Conservation (phyloP, 73 alveolate genomes). For the Strombidium stylifer region DNA sequence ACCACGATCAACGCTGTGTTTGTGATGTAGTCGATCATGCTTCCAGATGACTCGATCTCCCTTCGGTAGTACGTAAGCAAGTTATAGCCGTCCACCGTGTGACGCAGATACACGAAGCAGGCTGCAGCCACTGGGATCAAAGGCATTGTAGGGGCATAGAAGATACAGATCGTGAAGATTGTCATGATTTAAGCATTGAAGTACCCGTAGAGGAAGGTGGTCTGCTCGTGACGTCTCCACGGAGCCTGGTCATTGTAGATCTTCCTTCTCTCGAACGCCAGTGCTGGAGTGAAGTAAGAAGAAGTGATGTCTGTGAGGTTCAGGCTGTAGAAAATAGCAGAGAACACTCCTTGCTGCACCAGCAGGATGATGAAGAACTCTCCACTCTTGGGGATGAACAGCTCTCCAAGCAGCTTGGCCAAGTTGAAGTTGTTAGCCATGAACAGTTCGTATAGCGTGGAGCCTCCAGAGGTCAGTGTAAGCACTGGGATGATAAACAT, state of each 20-base stretch:
- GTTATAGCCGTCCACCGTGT: conserved; percentile 83
- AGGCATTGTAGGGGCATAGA: conserved; percentile 86
- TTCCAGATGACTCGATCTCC: conserved; percentile 70
- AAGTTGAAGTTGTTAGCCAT: conserved; percentile 62
- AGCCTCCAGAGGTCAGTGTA: conserved; percentile 67
- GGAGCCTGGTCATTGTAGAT: conserved; percentile 76
- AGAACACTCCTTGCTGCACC: conserved; percentile 79
- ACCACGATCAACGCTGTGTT: conserved; percentile 34
- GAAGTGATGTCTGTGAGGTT: conserved; percentile 83
- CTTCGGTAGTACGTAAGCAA: conserved; percentile 74
- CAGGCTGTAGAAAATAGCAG: conserved; percentile 72
- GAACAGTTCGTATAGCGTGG: conserved; percentile 64
- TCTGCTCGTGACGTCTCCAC: conserved; percentile 77
- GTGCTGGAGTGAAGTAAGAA: conserved; percentile 78
- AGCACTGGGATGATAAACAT: conserved; percentile 93
- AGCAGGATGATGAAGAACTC: conserved; percentile 82
- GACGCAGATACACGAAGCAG: conserved; percentile 76
- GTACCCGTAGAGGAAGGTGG: conserved; percentile 86
- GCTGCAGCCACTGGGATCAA: conserved; percentile 90
- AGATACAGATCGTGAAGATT: conserved; percentile 77
- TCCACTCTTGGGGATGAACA: conserved; percentile 74
- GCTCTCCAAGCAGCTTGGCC: conserved; percentile 71
- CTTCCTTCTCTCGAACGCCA: conserved; percentile 82
- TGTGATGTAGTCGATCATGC: conserved; percentile 30
- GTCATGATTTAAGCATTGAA: conserved; percentile 91